These are phyloP conservation scores for Talaromyces sp. DNA, from an alignment of 2,329 filamentous ascomycete species.

Conservation along the genomic window DNA sequence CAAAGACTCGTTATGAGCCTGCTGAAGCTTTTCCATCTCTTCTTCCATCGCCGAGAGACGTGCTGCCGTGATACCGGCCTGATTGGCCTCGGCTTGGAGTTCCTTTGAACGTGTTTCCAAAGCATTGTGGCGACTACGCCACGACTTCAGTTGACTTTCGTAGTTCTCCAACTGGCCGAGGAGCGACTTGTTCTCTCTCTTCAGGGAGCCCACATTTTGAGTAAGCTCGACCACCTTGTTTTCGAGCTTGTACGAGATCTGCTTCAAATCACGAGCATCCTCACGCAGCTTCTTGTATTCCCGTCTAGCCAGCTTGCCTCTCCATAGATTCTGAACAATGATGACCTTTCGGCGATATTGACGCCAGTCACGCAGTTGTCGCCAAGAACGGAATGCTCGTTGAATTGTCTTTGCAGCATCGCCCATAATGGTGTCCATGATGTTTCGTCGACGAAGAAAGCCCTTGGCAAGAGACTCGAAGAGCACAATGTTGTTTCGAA, in stretches of 20 bases:
- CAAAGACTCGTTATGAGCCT: conserved; percentile 82
- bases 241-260: conserved; percentile 98
- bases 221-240: conserved; percentile 99
- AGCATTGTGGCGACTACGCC: conserved; percentile 86
- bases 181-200: conserved; percentile 87
- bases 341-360: conserved; percentile 84
- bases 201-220: conserved; percentile 85
- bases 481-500: conserved; percentile 76
- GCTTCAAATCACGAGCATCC: conserved; percentile 95
- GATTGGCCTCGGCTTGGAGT: conserved; percentile 91
- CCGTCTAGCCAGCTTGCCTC: conserved; percentile 72
- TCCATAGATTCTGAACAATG: conserved; percentile 87
- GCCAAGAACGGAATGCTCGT: conserved; percentile 77
- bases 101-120: conserved; percentile 88
- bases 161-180: conserved; percentile 89
- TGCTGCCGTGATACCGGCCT: conserved; percentile 91
- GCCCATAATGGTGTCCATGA: conserved; percentile 87
- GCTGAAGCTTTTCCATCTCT: conserved; percentile 88
- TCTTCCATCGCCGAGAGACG: conserved; percentile 87
- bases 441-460: conserved; percentile 80
- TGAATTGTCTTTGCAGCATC: conserved; percentile 90
- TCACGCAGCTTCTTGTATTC: conserved; percentile 88
- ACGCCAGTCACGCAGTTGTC: conserved; percentile 73
- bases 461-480: conserved; percentile 90
- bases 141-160: conserved; percentile 91